Percentiles rank a stretch among this genome's conserved stretches.
Evolutionary conservation across 208 protist species (phyloP).

Genomic region (Acanthamoeba sp.): DNA sequence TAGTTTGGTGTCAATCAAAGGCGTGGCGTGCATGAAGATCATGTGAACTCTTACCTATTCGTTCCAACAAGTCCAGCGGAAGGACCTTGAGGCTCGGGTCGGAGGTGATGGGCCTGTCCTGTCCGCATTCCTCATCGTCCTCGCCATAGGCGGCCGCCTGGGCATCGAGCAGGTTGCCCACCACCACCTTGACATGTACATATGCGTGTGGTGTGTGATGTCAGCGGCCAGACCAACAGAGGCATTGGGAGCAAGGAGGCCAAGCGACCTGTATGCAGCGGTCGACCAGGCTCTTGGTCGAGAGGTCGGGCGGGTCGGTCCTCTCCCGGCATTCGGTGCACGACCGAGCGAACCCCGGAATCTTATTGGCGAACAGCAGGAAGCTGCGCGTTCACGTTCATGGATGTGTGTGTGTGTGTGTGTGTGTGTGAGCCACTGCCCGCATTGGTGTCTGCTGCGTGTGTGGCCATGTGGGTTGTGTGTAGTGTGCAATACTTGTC

Average conservation of each 20-base stretch:
- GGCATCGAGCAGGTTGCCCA: not conserved
- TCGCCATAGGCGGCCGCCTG: not conserved
- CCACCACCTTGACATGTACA: not conserved
- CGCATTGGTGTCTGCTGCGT: no score
- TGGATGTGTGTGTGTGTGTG: not conserved
- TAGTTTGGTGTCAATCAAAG: no score
- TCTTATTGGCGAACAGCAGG: conserved; percentile 29
- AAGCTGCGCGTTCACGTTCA: not conserved
- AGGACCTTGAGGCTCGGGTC: conserved; percentile 13
- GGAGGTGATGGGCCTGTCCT: conserved; percentile 15
- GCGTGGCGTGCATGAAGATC: not conserved
- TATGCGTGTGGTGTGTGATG: no score
- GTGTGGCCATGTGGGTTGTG: not conserved
- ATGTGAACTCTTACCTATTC: not conserved
- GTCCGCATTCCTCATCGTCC: not conserved
- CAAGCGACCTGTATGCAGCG: not conserved
- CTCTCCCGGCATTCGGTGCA: conserved; percentile 11
- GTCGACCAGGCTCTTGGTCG: not conserved
- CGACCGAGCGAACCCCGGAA: not conserved
- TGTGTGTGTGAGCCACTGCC: no score
- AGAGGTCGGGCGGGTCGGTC: not conserved
- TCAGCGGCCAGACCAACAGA: not conserved
- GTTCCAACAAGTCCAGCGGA: not conserved
- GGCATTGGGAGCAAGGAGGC: not conserved
- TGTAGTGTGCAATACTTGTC: not conserved